phyloP scores from a whole-genome alignment of 2,329 filamentous ascomycete species.

The Xylariaceae sp. region DNA sequence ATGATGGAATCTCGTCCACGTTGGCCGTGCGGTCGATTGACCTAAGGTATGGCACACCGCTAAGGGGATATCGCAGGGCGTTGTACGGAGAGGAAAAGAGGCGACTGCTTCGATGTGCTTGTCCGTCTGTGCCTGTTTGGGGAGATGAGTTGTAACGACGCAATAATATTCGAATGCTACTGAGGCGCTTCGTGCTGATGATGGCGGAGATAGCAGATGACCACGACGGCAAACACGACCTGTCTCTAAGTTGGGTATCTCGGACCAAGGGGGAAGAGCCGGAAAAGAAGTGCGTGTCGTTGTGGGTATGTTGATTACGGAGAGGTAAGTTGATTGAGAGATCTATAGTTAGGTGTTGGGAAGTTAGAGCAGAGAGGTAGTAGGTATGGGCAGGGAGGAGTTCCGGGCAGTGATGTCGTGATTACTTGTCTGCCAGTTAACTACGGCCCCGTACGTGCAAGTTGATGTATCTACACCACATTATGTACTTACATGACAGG shows the following conservation, averaged over 20 bases:
- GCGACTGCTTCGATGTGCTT: neutral
- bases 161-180: neutral
- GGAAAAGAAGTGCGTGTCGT: neutral
- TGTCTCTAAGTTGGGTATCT: neutral
- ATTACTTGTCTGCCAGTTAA: constrained; percentile 9
- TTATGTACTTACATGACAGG: neutral
- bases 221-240: neutral
- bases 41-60: neutral
- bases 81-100: neutral
- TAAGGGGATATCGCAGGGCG: neutral
- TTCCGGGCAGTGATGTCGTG: constrained; percentile 19
- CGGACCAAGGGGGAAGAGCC: neutral
- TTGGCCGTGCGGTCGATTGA: constrained; percentile 1
- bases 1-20: constrained; percentile 31
- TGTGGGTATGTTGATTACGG: neutral
- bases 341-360: neutral
- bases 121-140: neutral
- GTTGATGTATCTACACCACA: neutral
- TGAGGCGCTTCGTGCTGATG: neutral
- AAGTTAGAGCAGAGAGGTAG: neutral
- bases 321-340: neutral
- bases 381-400: neutral
- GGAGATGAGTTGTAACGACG: neutral
- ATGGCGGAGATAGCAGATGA: neutral
- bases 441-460: neutral